Evolutionary conservation across 2,329 filamentous ascomycete genomes (phyloP).

Genomic region (Coniosporium tulheliwenetii): DNA sequence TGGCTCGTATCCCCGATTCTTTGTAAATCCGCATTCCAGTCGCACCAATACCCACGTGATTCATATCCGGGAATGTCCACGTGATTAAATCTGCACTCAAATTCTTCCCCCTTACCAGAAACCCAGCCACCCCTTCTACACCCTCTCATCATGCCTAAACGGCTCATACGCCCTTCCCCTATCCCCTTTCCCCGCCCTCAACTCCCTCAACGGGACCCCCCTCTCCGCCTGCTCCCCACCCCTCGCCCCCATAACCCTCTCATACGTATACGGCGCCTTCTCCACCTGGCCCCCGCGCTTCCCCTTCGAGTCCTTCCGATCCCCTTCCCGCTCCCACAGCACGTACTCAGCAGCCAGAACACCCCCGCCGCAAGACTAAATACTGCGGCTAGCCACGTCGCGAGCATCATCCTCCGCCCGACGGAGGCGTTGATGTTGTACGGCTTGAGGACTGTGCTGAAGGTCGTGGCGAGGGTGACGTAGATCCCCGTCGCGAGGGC

Average conservation of each 20-base stretch:
- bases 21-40: too few species aligned
- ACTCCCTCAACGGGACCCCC: conserved; percentile 12
- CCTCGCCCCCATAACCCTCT: conserved; percentile 28
- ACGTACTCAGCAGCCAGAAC: conserved; percentile 86
- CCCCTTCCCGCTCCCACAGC: conserved; percentile 62
- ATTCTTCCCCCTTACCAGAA: conserved; percentile 5
- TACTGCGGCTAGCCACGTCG: conserved; percentile 65
- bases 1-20: too few species aligned
- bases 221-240: conserved; percentile 7
- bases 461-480: conserved; percentile 49
- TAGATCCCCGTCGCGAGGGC: conserved; percentile 62
- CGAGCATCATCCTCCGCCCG: conserved; percentile 53
- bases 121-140: conserved; percentile 2
- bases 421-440: conserved; percentile 56
- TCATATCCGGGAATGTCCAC: too few species aligned
- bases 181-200: conserved; percentile 10
- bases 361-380: conserved; percentile 61
- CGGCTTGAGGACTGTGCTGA: conserved; percentile 49
- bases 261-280: conserved; percentile 46
- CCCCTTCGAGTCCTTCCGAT: conserved; percentile 1
- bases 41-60: too few species aligned
- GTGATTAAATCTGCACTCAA: neutral
- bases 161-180: conserved; percentile 23
- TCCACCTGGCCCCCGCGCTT: conserved; percentile 32
- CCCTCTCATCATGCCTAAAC: conserved; percentile 15